Evolutionary conservation across 441 rosid species (phyloP), one percentile per base, ranked within the genome.

Genomic region (Kokia cookei): DNA sequence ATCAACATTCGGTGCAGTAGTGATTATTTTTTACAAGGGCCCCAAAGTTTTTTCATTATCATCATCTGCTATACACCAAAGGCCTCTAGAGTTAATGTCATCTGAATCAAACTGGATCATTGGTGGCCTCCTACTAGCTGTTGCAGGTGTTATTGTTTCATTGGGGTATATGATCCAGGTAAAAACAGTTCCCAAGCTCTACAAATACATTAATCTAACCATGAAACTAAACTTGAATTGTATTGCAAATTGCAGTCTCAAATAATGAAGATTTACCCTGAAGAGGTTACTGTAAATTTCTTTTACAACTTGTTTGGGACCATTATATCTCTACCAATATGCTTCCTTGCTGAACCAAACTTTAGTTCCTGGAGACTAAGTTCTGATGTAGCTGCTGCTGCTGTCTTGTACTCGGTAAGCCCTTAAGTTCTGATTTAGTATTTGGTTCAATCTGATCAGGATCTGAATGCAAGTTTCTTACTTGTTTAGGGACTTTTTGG

Each of bases 191-290:
- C 9, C 24, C 55, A 45, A 24, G 57, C 57, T 47, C 13, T 51
- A 12, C 37, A 45, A 24, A 19, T 54, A 55, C 60, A 9, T 3
- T 55, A 3, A 9, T 57, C n/a, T 6, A 7, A 32, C 11, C 42
- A 12, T 72, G 17, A 40, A 45, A 14, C 42, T 60, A 12, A 81
- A 61, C 5, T 4, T 5, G 35, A 59, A 17, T 32, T 66, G 43
- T 55, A 2, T 69, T 8, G 15, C n/a, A 66, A 50, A 47, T 82
- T 59, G 19, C 82, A 91, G 96, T 82, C 92, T 13, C 84, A 79
- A 65, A 75, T 88, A 66, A 83, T 91, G 87, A 84, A 77, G 84
- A 80, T 80, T 42, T 91, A 89, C 81, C 89, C 90, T 12, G 91
- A 83, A 59, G 86, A 86, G 74, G 48, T 86, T 7, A 80, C 76